Evolutionary conservation across 352 stramenopile genomes (phyloP).

Genomic region (Pythium aphanidermatum): DNA sequence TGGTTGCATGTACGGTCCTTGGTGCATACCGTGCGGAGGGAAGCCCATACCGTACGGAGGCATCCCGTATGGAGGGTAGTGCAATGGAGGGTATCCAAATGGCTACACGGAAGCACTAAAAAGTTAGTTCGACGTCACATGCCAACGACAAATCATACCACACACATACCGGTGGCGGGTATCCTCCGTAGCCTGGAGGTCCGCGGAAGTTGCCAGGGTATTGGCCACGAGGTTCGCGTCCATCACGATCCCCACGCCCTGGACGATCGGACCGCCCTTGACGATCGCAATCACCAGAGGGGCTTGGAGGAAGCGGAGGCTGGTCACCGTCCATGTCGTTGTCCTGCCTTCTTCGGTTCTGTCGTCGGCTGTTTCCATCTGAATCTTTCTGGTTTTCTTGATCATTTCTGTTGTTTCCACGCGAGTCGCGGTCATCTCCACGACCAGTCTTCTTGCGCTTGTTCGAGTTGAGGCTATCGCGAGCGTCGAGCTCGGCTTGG

Average conservation of each 20-base stretch:
- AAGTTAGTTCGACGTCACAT: background rate
- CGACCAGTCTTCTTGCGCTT: slow-evolving; percentile 50
- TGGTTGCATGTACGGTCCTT: slow-evolving; percentile 18
- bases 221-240: slow-evolving; percentile 19
- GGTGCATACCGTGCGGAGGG: slow-evolving; percentile 46
- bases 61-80: slow-evolving; percentile 68
- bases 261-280: slow-evolving; percentile 18
- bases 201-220: slow-evolving; percentile 47
- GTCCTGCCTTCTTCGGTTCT: slow-evolving; percentile 24
- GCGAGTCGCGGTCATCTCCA: slow-evolving; percentile 16
- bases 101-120: slow-evolving; percentile 24
- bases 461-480: slow-evolving; percentile 44
- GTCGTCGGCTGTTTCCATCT: slow-evolving; percentile 14
- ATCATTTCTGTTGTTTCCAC: slow-evolving; percentile 10
- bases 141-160: background rate
- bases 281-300: slow-evolving; percentile 8
- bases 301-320: slow-evolving; percentile 27
- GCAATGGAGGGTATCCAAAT: slow-evolving; percentile 68
- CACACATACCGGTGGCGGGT: slow-evolving; percentile 42
- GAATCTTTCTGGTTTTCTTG: slow-evolving; percentile 25
- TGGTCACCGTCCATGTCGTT: slow-evolving; percentile 17
- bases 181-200: slow-evolving; percentile 59
- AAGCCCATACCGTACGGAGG: slow-evolving; percentile 73
- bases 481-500: slow-evolving; percentile 66
- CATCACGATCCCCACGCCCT: slow-evolving; percentile 11